phyloP scores from a whole-genome alignment of 495 filamentous ascomycete genomes.

The Aspergillus olivimuriae region DNA sequence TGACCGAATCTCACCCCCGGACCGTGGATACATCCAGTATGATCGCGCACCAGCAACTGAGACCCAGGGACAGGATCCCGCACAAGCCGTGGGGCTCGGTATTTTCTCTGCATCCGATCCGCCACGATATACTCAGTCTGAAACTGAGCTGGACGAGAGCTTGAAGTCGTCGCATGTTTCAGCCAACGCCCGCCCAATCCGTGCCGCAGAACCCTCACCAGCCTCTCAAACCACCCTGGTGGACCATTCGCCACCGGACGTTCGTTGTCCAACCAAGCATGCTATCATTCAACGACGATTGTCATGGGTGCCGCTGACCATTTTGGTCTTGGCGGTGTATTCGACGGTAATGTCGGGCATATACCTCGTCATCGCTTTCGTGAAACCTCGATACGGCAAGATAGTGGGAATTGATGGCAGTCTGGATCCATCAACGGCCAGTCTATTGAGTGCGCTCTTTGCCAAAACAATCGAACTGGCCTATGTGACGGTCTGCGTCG shows the following conservation, averaged over 20 bases:
- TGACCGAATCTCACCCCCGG: background rate
- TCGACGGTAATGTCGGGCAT: slow-evolving; percentile 60
- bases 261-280: slow-evolving; percentile 17
- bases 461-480: slow-evolving; percentile 71
- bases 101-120: no score
- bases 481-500: slow-evolving; percentile 72
- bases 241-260: background rate
- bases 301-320: slow-evolving; percentile 51
- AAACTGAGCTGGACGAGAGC: no score
- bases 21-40: background rate
- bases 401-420: slow-evolving; percentile 40
- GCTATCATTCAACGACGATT: slow-evolving; percentile 29
- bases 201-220: no score
- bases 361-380: slow-evolving; percentile 52
- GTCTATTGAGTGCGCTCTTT: slow-evolving; percentile 53
- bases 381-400: slow-evolving; percentile 53
- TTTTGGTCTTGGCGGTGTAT: slow-evolving; percentile 57
- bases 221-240: slow-evolving; percentile 1
- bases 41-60: background rate
- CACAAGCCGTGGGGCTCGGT: no score
- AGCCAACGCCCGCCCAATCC: no score
- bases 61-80: no score
- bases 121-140: no score
- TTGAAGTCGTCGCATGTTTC: no score
- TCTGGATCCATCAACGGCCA: slow-evolving; percentile 51